Percentiles rank a stretch among this genome's conserved stretches.
phyloP scores from a whole-genome alignment of 257 asterid genomes.

The Salvia splendens region DNA sequence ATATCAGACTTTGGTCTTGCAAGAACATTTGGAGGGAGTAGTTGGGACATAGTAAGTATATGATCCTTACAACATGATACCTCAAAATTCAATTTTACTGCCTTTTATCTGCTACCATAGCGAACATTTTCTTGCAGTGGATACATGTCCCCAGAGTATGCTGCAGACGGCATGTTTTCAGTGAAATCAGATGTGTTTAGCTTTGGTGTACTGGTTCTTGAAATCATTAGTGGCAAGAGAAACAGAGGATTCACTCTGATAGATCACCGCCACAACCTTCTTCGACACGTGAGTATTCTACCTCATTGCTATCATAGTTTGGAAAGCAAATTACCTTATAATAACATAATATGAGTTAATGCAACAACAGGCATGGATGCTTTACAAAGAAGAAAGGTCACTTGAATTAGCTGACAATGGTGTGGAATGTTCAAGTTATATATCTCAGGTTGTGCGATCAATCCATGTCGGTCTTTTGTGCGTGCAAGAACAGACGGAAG shows the following conservation, averaged over 20 bases:
- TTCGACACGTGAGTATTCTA: conserved; percentile 39
- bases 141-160: conserved; percentile 55
- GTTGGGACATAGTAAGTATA: conserved; percentile 55
- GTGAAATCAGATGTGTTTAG: conserved; percentile 50
- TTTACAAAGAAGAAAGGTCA: conserved; percentile 39
- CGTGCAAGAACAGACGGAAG: conserved; percentile 33
- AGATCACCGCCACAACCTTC: conserved; percentile 35
- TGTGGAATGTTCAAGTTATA: background rate
- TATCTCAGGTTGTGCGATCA: conserved; percentile 30
- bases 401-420: conserved; percentile 32
- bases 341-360: background rate
- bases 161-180: conserved; percentile 36
- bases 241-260: conserved; percentile 35
- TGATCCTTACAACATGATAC: background rate
- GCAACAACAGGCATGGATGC: conserved; percentile 42
- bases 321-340: no score
- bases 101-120: background rate
- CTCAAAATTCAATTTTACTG: background rate
- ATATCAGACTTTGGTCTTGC: conserved; percentile 63
- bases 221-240: conserved; percentile 41
- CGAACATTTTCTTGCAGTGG: conserved; percentile 31
- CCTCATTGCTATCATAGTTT: no score
- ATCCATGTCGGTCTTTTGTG: conserved; percentile 42
- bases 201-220: conserved; percentile 46
- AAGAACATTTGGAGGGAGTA: conserved; percentile 45